Conservation (phyloP, 2,329 filamentous ascomycete genomes). For the Fusarium sp. region DNA sequence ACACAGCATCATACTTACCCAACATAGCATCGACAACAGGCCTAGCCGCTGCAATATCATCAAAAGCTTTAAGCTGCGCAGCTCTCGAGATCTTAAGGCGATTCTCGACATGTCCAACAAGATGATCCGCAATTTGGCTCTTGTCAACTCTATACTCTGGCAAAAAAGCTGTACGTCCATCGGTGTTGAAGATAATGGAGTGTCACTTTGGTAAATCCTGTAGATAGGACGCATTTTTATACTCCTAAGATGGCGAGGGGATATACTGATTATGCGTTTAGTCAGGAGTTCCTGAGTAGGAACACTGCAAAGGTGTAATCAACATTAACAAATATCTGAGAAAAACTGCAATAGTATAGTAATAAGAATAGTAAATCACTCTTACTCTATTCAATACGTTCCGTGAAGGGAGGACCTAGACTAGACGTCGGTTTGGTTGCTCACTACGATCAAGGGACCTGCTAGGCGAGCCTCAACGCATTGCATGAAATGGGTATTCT, state of each 20-base stretch:
- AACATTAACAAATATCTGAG: rapidly evolving
- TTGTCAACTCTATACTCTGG: slow-evolving; percentile 61
- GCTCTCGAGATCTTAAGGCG: slow-evolving; percentile 51
- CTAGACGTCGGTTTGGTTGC: not conserved
- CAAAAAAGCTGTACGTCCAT: slow-evolving; percentile 64
- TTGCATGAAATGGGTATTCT: no score
- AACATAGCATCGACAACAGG: slow-evolving; percentile 64
- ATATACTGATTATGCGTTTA: not conserved
- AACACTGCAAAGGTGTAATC: rapidly evolving
- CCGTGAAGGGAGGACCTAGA: rapidly evolving
- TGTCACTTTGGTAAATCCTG: slow-evolving; percentile 47
- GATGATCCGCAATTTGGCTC: slow-evolving; percentile 54
- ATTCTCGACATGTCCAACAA: slow-evolving; percentile 64
- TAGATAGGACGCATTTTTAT: slow-evolving; percentile 41
- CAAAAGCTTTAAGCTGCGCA: slow-evolving; percentile 62
- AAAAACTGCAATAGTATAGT: rapidly evolving
- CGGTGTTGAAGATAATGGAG: slow-evolving; percentile 61
- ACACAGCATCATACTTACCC: slow-evolving; percentile 60
- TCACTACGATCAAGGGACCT: not conserved
- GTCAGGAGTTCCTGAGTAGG: not conserved
- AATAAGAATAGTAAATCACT: not conserved
- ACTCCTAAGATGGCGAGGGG: not conserved
- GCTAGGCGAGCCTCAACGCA: no score
- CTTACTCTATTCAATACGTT: not conserved
- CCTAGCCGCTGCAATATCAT: slow-evolving; percentile 61